Evolutionary conservation across 257 asterid species (phyloP), one percentile per base, ranked within the genome.

Genomic region (Jacaranda mimosifolia): DNA sequence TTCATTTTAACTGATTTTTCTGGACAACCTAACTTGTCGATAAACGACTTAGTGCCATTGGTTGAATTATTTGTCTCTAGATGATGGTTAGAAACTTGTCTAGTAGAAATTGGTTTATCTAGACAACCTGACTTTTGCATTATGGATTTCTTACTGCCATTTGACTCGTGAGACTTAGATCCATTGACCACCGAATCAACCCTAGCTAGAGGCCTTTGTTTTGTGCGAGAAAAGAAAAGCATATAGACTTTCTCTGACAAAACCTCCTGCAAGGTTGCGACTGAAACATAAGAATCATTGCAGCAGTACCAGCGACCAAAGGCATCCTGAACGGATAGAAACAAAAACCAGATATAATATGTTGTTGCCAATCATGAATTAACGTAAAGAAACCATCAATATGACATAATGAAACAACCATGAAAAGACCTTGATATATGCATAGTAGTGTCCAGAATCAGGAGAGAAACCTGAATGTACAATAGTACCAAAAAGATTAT

Each of bases 391-490:
- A 65, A 70, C 26, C 35, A 51, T 53, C 45, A 68, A 58, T 65
- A 75, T 67, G 49, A 74, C 59, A 70, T 60, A 62, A 65, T 12
- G 57, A 67, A 74, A 72, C 66, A 79, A 66, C 71, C 57, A 52
- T 40, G 11, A 65, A 57, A 63, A 46, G 63, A 95, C 99, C 99
- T 96, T 96, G 82, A 96, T 91, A 81, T 93, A 96, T 77, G 99
- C 97, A 87, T 93, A 96, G 84, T 96, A 96, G 83, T 96, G 99
- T 78, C 99, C 99, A 77, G 98, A 91, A 88, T 93, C 97, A 39
- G 97, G 96, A 68, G 99, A 92, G 87, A 82, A 83, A 77, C 99
- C 99, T 77, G 99, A 93, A 83, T 96, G 99, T 55, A 96, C 97
- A 81, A 96, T 93, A 43, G 97, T 89, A 74, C 97, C 99, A 84